Conservation (phyloP, 106 monocot species). For the Apostasia ramifera region DNA sequence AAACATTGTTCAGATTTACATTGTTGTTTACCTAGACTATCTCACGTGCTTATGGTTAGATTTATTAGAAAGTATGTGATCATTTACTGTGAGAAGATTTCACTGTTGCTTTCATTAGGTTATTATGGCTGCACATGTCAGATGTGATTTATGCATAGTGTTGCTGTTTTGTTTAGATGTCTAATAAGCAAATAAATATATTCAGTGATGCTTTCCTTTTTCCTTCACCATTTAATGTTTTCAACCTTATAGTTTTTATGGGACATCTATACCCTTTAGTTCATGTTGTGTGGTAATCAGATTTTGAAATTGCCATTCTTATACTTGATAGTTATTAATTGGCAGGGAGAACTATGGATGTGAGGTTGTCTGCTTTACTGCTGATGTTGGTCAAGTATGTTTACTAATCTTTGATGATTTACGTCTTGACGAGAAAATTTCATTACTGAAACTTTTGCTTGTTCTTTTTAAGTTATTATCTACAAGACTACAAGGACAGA, state of each 20-base stretch:
- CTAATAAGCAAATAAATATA: background rate
- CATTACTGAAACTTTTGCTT: no score
- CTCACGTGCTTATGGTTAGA: no score
- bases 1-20: no score
- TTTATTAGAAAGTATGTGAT: no score
- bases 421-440: background rate
- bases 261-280: background rate
- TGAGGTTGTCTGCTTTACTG: constrained; percentile 97
- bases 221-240: background rate
- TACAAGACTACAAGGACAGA: no score
- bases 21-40: no score
- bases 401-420: background rate
- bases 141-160: no score
- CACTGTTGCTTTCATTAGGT: no score
- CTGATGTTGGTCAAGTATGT: constrained; percentile 96
- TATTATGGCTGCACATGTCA: no score
- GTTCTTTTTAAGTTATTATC: no score
- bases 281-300: background rate
- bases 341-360: constrained; percentile 97
- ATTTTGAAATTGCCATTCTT: background rate
- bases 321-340: background rate
- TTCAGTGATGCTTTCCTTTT: background rate
- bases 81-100: no score
- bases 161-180: no score
- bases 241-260: background rate